Evolutionary conservation across 805 yeast species (phyloP), one percentile per base, ranked within the genome.

Genomic region (Kuraishia ogatae): DNA sequence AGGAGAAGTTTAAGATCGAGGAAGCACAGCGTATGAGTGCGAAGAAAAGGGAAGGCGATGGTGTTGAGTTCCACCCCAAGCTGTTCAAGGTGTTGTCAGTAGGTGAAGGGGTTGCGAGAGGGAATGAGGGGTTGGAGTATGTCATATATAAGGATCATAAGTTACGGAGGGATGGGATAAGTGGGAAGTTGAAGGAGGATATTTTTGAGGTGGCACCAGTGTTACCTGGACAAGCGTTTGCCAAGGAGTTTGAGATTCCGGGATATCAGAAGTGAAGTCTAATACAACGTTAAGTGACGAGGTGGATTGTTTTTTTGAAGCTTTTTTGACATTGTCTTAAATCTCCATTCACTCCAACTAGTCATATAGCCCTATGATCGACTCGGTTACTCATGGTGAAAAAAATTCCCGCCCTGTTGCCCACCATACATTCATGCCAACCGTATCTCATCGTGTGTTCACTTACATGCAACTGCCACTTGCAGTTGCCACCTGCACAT

Each of bases 1-100:
- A 84, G 29, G 97, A 91, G 66, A 94, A 94, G 71, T 87, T 76
- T 65, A 80, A 82, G 61, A 89, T 94, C 55, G 99, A 94, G 71
- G 87, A 89, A 58, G 77, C 77, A n/a, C 99, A 94, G 72, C 81
- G 99, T 66, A 71, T 71, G 20, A 71, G 75, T 48, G 90, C 96
- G 17, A 86, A 84, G 67, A 78, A 82, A 62, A 80, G 98, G 61
- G 70, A 73, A 20, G 96, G 87, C 60, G 87, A 85, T 52, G 96
- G 93, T 15, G 84, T 80, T 1, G 91, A 84, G 60, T 91, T 88
- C 69, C 83, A 81, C 60, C 97, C 97, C 22, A 83, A 84, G 64
- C 70, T 90, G 50, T 93, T 93, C 71, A 81, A 77, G 64, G 76
- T 70, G 15, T 71, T 77, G 5, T 59, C 74, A 13, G 68, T 69